Evolutionary conservation across 2,329 filamentous ascomycete species (phyloP).

Genomic region (Clarireedia monteithiana): DNA sequence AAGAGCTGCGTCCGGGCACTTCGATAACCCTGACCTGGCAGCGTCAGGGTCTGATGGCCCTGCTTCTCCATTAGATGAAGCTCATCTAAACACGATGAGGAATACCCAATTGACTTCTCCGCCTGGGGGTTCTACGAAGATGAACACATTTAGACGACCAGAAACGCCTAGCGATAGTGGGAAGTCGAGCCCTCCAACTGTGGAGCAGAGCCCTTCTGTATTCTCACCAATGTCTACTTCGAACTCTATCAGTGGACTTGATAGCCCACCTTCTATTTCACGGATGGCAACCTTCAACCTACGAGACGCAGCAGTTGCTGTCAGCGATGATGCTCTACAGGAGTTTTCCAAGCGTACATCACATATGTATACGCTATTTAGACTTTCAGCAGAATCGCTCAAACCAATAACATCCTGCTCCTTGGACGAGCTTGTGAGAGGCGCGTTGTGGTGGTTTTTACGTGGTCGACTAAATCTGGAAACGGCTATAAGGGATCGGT

Average conservation of each 20-base stretch:
- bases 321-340: conserved; percentile 53
- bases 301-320: conserved; percentile 20
- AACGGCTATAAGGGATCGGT: conserved; percentile 56
- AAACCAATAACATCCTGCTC: conserved; percentile 57
- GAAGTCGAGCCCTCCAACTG: conserved; percentile 1
- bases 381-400: conserved; percentile 66
- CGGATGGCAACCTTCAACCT: conserved; percentile 18
- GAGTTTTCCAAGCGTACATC: conserved; percentile 64
- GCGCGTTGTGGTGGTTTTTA: conserved; percentile 83
- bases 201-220: background rate
- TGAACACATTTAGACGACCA: conserved; percentile 11
- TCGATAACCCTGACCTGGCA: conserved; percentile 1
- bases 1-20: conserved; percentile 20
- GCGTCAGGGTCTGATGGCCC: conserved; percentile 7
- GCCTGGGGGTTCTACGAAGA: conserved; percentile 10
- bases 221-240: background rate
- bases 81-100: conserved; percentile 23
- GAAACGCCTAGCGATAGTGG: conserved; percentile 7
- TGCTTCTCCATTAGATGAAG: conserved; percentile 16
- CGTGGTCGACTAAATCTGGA: conserved; percentile 73
- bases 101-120: conserved; percentile 15
- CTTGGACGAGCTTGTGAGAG: conserved; percentile 61
- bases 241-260: background rate
- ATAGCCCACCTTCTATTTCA: conserved; percentile 8
- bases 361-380: conserved; percentile 70